Conservation (phyloP, 495 filamentous ascomycete species). For the Talaromyces thailandensis region DNA sequence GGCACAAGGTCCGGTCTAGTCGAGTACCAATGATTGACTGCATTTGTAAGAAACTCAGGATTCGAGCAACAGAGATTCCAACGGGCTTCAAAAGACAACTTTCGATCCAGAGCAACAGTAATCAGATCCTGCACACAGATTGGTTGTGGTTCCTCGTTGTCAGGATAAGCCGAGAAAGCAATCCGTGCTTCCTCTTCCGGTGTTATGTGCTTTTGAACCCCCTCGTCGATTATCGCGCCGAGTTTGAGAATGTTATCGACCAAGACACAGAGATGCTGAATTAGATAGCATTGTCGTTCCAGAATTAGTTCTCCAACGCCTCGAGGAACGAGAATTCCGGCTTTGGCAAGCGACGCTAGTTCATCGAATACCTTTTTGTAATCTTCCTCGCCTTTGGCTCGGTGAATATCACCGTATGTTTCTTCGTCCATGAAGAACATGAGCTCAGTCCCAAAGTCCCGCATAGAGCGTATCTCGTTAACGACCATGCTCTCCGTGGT, state of each 20-base stretch:
- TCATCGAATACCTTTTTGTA: conserved; percentile 9
- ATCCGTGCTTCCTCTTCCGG: conserved; percentile 9
- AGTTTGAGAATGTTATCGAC: conserved; percentile 26
- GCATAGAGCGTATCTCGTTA: conserved; percentile 9
- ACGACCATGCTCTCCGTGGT: conserved; percentile 15
- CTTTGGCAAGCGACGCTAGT: conserved; percentile 8
- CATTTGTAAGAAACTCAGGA: conserved; percentile 19
- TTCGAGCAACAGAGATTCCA: conserved; percentile 18
- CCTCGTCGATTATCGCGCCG: conserved; percentile 12
- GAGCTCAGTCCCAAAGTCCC: conserved; percentile 7
- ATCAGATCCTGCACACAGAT: conserved; percentile 12
- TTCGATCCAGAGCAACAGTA: conserved; percentile 12
- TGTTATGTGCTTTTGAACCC: conserved; percentile 11
- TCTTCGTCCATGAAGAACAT: conserved; percentile 16
- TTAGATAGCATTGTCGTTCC: conserved; percentile 14
- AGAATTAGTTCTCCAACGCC: conserved; percentile 22
- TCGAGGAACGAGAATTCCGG: conserved; percentile 16
- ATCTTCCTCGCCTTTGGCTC: not conserved
- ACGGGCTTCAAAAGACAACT: conserved; percentile 12
- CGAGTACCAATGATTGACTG: conserved; percentile 21
- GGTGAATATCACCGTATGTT: conserved; percentile 12
- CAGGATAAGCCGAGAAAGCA: conserved; percentile 12
- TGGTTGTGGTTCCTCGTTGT: conserved; percentile 5
- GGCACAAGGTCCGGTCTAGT: conserved; percentile 22
- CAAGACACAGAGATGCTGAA: conserved; percentile 14